Evolutionary conservation across 306 rosid species (phyloP).

Genomic region (Carpinus fangiana): DNA sequence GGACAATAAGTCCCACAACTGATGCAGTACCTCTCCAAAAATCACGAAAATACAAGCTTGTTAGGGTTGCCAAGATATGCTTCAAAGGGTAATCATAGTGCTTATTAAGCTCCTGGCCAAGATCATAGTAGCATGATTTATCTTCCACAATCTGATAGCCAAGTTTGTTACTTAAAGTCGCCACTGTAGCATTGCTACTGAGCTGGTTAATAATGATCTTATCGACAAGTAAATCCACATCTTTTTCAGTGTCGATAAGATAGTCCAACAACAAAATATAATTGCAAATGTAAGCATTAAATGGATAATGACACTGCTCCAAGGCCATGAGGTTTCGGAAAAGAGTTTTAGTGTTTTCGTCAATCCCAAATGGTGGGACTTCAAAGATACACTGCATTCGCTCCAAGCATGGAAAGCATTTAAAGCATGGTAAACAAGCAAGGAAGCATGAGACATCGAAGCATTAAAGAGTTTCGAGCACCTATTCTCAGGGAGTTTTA

Average conservation of each 20-base stretch:
- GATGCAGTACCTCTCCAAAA: too few species aligned
- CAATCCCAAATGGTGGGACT: background rate
- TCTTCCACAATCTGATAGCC: constrained; percentile 12
- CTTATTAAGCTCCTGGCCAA: background rate
- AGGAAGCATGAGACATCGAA: background rate
- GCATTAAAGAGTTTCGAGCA: background rate
- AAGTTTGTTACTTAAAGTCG: constrained; percentile 12
- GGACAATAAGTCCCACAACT: too few species aligned
- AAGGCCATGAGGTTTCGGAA: constrained; percentile 34
- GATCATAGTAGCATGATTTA: background rate
- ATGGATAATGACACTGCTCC: constrained; percentile 29
- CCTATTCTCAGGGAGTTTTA: background rate
- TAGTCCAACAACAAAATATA: constrained; percentile 26
- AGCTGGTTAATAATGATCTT: constrained; percentile 20
- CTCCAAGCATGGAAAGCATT: background rate
- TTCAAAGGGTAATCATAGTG: constrained; percentile 15
- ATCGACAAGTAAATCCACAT: constrained; percentile 25
- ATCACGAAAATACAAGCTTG: background rate
- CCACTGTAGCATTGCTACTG: constrained; percentile 23
- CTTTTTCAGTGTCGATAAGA: constrained; percentile 21
- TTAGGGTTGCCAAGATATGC: constrained; percentile 15
- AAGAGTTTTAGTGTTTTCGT: constrained; percentile 7
- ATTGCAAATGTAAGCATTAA: constrained; percentile 19
- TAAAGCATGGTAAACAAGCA: background rate
- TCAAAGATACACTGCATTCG: background rate